Evolutionary conservation across 140 eudicot genomes (phyloP).

Genomic region (Anethum foeniculum): DNA sequence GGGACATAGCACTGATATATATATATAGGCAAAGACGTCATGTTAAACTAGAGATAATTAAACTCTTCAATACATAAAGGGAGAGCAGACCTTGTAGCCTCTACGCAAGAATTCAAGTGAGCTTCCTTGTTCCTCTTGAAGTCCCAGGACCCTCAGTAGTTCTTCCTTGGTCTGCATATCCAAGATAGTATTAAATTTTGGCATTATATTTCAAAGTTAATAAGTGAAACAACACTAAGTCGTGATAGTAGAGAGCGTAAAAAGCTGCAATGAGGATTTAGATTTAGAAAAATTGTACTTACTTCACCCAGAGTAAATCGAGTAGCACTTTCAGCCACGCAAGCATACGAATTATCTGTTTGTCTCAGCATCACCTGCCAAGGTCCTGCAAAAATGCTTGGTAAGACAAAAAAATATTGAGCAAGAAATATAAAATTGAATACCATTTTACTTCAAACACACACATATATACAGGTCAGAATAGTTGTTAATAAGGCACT

Average conservation of each 20-base stretch:
- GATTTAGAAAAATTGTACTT: slow-evolving; percentile 15
- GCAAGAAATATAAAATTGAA: background rate
- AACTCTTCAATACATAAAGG: background rate
- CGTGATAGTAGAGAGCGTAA: background rate
- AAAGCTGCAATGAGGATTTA: background rate
- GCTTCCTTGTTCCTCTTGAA: slow-evolving; percentile 94
- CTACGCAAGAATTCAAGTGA: slow-evolving; percentile 92
- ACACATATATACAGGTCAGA: background rate
- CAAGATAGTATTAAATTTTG: background rate
- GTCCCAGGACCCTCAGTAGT: slow-evolving; percentile 85
- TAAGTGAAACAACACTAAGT: background rate
- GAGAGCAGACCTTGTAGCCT: slow-evolving; percentile 71
- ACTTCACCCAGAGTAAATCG: slow-evolving; percentile 93
- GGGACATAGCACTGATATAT: background rate
- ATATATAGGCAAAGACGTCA: background rate
- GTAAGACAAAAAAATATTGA: background rate
- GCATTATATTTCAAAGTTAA: background rate
- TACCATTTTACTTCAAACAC: background rate
- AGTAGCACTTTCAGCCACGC: slow-evolving; percentile 86
- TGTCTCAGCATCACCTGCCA: slow-evolving; percentile 99
- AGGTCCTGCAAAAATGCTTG: slow-evolving; percentile 54
- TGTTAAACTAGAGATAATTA: background rate
- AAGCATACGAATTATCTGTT: slow-evolving; percentile 76
- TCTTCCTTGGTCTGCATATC: slow-evolving; percentile 83
- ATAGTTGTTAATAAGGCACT: background rate